Conservation (phyloP, 2,329 filamentous ascomycete species). For the Aspergillus puulaauensis region DNA sequence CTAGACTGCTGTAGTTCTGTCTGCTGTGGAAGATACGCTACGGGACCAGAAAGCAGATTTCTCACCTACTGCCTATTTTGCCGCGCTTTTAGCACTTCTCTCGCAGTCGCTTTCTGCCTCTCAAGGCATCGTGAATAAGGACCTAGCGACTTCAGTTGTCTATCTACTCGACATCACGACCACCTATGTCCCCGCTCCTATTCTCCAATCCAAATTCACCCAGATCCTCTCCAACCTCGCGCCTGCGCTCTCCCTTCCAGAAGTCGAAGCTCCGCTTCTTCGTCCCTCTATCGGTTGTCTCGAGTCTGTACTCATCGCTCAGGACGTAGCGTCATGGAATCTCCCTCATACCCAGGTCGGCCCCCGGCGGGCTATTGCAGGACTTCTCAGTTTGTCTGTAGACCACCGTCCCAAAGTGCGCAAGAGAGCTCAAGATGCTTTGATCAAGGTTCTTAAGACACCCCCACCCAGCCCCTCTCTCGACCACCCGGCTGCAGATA, state of each 20-base stretch:
- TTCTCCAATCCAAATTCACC: constrained; percentile 91
- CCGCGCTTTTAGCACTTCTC: constrained; percentile 86
- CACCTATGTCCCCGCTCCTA: constrained; percentile 76
- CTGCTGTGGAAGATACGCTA: constrained; percentile 89
- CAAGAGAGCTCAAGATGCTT: constrained; percentile 86
- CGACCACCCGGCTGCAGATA: constrained; percentile 91
- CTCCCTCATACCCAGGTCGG: constrained; percentile 79
- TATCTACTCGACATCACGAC: constrained; percentile 95
- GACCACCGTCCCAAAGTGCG: constrained; percentile 91
- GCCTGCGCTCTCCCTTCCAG: constrained; percentile 74
- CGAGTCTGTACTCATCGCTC: constrained; percentile 84
- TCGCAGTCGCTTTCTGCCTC: constrained; percentile 67
- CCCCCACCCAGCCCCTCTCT: constrained; percentile 88
- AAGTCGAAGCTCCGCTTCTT: constrained; percentile 83
- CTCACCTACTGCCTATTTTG: constrained; percentile 90
- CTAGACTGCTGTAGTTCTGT: constrained; percentile 69
- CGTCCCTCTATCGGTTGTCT: constrained; percentile 88
- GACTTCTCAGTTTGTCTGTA: constrained; percentile 77
- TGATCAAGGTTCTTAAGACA: constrained; percentile 77
- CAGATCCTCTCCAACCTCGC: constrained; percentile 86
- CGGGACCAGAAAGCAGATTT: constrained; percentile 80
- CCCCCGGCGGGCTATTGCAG: constrained; percentile 82
- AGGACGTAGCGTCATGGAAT: constrained; percentile 86
- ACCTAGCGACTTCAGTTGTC: constrained; percentile 80
- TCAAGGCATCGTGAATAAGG: constrained; percentile 71